Evolutionary conservation across 2,329 filamentous ascomycete genomes (phyloP), one percentile per base, ranked within the genome.

Genomic region (Botrytis porri): DNA sequence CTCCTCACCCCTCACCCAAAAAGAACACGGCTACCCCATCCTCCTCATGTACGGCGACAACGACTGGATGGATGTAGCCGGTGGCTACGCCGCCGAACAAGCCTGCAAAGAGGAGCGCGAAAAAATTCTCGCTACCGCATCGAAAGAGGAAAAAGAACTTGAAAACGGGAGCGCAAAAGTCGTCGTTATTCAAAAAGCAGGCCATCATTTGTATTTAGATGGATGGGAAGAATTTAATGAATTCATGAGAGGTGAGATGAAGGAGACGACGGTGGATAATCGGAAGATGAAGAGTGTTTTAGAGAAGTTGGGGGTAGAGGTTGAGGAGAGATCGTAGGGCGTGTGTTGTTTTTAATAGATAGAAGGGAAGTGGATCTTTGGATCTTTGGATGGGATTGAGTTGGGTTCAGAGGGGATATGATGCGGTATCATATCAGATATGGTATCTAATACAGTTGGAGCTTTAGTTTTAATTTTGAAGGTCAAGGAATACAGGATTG

Each of bases 41-140:
- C 88, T 98, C 14, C 88, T 99, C 81, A 95, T 98, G 92, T 99
- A 99, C 80, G 96, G 96, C 75, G 95, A 98, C 79, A 91, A 96
- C 80, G 96, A 99, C 84, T 99, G 96, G 96, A 99, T 99, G 96
- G 96, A 99, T 77, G 90, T 96, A 14, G 89, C 90, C 0, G 96
- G 95, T 41, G 96, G 96, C 0, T 89, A 90, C 64, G 94, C 92
- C 0, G 90, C 95, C 0, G 89, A 92, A 79, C 89, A 95, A 82
- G 94, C 92, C 81, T 87, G 98, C 20, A 90, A 93, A 74, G 86
- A 90, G 73, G 89, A 91, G 75, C 88, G 88, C 76, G 83, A 83
- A 39, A 87, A 88, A 67, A 85, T 87, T 0, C 83, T 97, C 5
- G 82, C 86, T 20, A 82, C 86, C 35, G 92, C 88, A 35, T 91